Base-by-base conservation (phyloP, 1,284 basidiomycete species). In the Apiotrichum gamsii region DNA sequence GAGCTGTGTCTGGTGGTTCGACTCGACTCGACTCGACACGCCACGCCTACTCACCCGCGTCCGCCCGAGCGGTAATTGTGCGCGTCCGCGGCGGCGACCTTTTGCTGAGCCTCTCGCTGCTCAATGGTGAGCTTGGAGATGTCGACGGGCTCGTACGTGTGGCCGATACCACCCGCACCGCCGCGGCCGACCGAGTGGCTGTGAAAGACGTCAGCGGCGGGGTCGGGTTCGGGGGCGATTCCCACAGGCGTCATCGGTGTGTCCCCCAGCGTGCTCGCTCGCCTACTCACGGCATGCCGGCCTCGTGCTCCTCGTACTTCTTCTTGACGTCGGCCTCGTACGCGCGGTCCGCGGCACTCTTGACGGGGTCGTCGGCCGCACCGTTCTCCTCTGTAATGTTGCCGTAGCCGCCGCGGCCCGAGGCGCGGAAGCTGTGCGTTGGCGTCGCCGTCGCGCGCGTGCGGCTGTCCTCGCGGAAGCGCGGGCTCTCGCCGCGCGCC, bases 391-490 rank as follows among this genome's bases (percentile, higher is more conserved):
- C 62, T 5, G 52, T 50, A 31, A 71, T 68, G 45, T 73, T 73
- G 8, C 71, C 71, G 39, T 62, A 73, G 8, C 71, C 71, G 25
- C 71, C 71, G 33, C 71, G 54, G 8, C 71, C 71, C 4, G 60
- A 49, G 33, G 20, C 33, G 13, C 30, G 33, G 40, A 23, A 42
- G 20, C 40, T 10, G 14, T 32, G 30, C 16, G 42, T 20, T 4
- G 31, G 31, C 20, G 16, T 37, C 31, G 14, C 21, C 3, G 39
- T 8, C 3, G 19, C 18, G 32, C 42, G 39, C 9, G 29, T 25
- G 10, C 20, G 20, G 16, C 39, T 29, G 11, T 9, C 16, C 15
- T 34, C 40, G 18, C 30, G 44, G 18, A 15, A 18, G 16, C 8
- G 33, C 23, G 28, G 36, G 40, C 18, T 40, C 24, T 16, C 44